Evolutionary conservation across 148 eudicot genomes (phyloP).

Genomic region (Vaccinium myrtillus): DNA sequence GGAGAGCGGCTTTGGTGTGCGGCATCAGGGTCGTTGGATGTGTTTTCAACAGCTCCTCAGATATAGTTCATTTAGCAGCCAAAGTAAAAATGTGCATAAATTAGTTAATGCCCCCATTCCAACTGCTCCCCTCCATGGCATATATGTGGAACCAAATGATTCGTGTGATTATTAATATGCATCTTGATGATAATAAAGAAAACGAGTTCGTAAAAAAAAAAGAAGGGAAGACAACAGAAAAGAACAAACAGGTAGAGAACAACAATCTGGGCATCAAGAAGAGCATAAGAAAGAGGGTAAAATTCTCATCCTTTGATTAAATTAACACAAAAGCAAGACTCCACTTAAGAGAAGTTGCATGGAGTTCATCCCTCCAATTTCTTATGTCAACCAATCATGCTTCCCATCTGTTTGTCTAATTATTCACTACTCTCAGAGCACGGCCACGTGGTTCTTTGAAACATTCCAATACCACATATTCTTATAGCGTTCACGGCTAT

Average conservation of each 20-base stretch:
- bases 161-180: background rate
- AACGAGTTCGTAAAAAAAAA: background rate
- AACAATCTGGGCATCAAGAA: slow-evolving; percentile 3
- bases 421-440: too few species aligned
- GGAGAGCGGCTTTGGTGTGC: too few species aligned
- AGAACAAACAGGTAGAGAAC: slow-evolving; percentile 16
- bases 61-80: background rate
- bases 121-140: background rate
- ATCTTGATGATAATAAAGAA: slow-evolving; percentile 7
- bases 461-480: too few species aligned
- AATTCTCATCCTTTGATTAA: slow-evolving; percentile 47
- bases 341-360: slow-evolving; percentile 62
- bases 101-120: background rate
- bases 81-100: background rate
- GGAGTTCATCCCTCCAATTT: slow-evolving; percentile 57
- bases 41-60: too few species aligned
- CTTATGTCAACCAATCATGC: slow-evolving; percentile 36
- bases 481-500: too few species aligned
- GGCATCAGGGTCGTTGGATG: too few species aligned
- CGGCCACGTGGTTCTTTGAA: too few species aligned
- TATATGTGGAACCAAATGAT: slow-evolving; percentile 10
- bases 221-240: background rate
- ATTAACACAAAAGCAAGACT: slow-evolving; percentile 47
- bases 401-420: background rate
- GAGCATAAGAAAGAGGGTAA: slow-evolving; percentile 17